Conservation (phyloP, 805 yeast genomes). For the Citeromyces matritensis region DNA sequence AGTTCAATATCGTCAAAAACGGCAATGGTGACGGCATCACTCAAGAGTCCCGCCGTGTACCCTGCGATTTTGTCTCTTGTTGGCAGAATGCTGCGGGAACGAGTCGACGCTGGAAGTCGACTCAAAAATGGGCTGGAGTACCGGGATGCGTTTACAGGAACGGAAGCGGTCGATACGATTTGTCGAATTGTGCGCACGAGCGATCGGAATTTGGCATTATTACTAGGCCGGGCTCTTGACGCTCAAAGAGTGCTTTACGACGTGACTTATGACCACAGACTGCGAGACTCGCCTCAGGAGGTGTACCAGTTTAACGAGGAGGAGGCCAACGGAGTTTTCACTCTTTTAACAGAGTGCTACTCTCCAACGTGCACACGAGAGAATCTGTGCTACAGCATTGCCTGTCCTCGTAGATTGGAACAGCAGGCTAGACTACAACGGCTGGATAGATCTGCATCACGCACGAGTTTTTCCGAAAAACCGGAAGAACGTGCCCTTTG, state of each 20-base stretch:
- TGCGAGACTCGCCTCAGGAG: constrained; percentile 78
- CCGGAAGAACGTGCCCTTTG: constrained; percentile 77
- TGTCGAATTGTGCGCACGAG: constrained; percentile 77
- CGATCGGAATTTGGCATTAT: constrained; percentile 78
- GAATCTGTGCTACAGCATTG: constrained; percentile 80
- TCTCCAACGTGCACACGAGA: constrained; percentile 94
- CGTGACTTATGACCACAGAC: constrained; percentile 85
- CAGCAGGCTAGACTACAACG: constrained; percentile 91
- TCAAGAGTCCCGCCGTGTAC: constrained; percentile 57
- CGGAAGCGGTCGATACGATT: constrained; percentile 86
- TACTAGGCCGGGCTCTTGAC: constrained; percentile 83
- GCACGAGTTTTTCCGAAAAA: constrained; percentile 56
- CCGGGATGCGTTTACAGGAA: constrained; percentile 87
- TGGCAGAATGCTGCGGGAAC: constrained; percentile 60
- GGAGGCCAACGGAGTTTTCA: constrained; percentile 71
- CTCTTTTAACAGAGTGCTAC: constrained; percentile 85
- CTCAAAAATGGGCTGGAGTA: constrained; percentile 85
- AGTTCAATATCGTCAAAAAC: background rate
- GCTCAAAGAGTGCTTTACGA: constrained; percentile 92
- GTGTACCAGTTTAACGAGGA: constrained; percentile 55
- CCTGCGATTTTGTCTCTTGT: constrained; percentile 85
- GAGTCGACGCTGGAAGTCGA: constrained; percentile 57
- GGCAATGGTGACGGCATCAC: constrained; percentile 2
- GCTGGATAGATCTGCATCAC: constrained; percentile 57
- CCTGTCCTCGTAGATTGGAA: constrained; percentile 90